Percentiles rank a stretch among this genome's conserved stretches.
These are phyloP conservation scores for Ustilago trichophora DNA, from an alignment of 1,284 basidiomycete species.

Conservation along the genomic window DNA sequence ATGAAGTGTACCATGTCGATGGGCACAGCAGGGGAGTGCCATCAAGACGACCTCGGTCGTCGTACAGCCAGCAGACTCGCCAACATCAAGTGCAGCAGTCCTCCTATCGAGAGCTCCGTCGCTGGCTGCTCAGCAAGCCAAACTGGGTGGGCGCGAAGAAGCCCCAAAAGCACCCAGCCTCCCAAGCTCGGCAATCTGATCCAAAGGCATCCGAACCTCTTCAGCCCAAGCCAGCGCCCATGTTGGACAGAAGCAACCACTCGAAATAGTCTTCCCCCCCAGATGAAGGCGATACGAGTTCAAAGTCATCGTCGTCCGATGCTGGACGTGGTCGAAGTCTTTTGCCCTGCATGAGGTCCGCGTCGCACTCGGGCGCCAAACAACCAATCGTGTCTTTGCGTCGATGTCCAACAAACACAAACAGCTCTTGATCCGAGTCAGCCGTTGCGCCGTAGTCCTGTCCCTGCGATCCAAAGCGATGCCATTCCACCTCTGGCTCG, in stretches of 20 bases:
- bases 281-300: conserved; percentile 15
- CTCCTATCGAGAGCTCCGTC: conserved; percentile 10
- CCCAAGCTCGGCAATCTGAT: no score
- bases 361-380: conserved; percentile 36
- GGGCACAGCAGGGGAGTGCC: no score
- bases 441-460: conserved; percentile 21
- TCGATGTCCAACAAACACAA: conserved; percentile 54
- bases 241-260: conserved; percentile 48
- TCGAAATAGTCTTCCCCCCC: conserved; percentile 54
- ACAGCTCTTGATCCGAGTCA: conserved; percentile 48
- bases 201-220: background rate
- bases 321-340: conserved; percentile 24
- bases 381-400: conserved; percentile 39
- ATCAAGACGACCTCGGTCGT: no score
- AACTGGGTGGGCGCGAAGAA: conserved; percentile 21
- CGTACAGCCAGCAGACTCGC: no score
- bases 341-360: conserved; percentile 50
- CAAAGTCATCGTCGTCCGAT: background rate
- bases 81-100: no score
- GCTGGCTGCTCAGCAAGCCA: conserved; percentile 17
- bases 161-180: no score
- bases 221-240: conserved; percentile 37
- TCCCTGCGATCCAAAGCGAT: conserved; percentile 30
- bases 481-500: conserved; percentile 7
- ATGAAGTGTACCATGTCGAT: no score